Evolutionary conservation across 2,329 filamentous ascomycete genomes (phyloP), one percentile per base, ranked within the genome.

Genomic region (Penicillium hordei): DNA sequence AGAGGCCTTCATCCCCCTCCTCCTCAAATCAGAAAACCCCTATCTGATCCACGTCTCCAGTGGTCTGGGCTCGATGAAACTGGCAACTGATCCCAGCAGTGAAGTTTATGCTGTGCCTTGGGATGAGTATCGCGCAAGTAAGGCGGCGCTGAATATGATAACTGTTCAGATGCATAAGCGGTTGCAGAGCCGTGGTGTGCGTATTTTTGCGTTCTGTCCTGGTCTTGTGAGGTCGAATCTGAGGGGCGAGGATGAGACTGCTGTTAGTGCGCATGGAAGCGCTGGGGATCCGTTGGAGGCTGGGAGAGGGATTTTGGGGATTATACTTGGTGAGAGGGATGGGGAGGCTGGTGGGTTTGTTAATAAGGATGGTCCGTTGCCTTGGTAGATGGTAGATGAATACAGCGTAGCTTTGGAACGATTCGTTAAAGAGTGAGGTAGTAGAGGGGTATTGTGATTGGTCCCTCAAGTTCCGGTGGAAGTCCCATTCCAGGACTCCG

Each of bases 31-130:
- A 2, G 52, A 62, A 3, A 52, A 60, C 17, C 68, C 60, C 33
- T 70, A 48, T 62, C 60, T 75, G 42, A 70, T 78, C 58, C 72
- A 76, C 29, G 65, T 77, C 3, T 68, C 67, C 3, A 73, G 70
- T n/a, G 59, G 34, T 1, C 55, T 75, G 7, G 75, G 75, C 5
- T 72, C 70, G 29, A 12, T 57, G 9, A 64, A 64, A 21, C 34
- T 42, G 15, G 61, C 58, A 42, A 48, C 12, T 1, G 62, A 63
- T 15, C 40, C 52, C 5, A 23, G 38, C 2, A 23, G 31, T 29
- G 3, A 10, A 1, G 1, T 33, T 25, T 61, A 55, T 42, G 6
- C 29, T 27, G 34, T 6, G 15, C n/a, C 54, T 1, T 65, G 29
- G 31, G 56, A 66, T 39, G 62, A 60, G 44, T 66, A 62, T 38